Evolutionary conservation across 257 asterid species (phyloP).

Genomic region (Fraxinus anomala): DNA sequence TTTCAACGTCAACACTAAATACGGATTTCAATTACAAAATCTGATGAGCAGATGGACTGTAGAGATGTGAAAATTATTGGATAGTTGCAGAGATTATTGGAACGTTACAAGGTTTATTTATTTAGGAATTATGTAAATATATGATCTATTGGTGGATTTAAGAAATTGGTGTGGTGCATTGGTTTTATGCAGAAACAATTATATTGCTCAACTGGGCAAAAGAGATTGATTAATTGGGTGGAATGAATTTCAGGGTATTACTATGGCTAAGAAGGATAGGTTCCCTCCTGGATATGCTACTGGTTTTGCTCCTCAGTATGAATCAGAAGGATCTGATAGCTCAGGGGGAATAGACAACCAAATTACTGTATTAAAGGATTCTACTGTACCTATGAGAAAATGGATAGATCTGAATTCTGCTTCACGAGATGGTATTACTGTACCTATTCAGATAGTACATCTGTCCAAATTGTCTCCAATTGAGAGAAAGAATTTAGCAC

Average conservation of each 20-base stretch:
- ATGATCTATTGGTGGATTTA: conserved; percentile 12
- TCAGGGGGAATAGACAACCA: conserved; percentile 49
- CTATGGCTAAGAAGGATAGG: conserved; percentile 70
- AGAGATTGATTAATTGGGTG: conserved; percentile 22
- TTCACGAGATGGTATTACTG: conserved; percentile 66
- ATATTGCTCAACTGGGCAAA: conserved; percentile 21
- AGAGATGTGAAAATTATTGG: conserved; percentile 5
- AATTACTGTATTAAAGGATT: conserved; percentile 39
- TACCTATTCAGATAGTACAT: conserved; percentile 62
- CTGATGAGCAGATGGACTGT: neutral
- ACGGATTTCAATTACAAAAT: neutral
- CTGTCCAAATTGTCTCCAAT: conserved; percentile 54
- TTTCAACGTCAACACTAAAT: neutral
- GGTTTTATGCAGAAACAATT: conserved; percentile 35
- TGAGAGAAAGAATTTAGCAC: conserved; percentile 61
- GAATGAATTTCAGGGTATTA: conserved; percentile 20
- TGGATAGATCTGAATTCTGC: conserved; percentile 75
- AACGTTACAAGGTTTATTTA: conserved; percentile 12
- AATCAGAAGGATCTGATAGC: conserved; percentile 73
- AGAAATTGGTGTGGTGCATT: conserved; percentile 24
- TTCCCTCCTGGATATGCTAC: conserved; percentile 52
- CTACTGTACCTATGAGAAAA: conserved; percentile 57
- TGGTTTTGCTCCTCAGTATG: conserved; percentile 55
- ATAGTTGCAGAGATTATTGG: neutral
- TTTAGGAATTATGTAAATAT: neutral